Evolutionary conservation across 768 basidiomycete genomes (phyloP).

Genomic region (Chalciporus sphaerocephalus): DNA sequence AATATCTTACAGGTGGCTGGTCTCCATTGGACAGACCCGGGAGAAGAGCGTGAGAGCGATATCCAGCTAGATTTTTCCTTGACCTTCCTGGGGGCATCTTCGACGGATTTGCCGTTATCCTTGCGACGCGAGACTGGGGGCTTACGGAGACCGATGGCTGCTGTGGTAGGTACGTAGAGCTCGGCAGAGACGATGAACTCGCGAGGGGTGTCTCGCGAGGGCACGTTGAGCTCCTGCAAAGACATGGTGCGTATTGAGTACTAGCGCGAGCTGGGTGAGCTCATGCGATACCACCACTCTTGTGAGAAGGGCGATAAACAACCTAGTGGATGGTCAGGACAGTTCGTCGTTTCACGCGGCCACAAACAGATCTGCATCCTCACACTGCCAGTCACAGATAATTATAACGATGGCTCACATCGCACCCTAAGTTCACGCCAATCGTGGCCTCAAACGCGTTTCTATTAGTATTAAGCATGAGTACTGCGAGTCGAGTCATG

Average conservation of each 20-base stretch:
- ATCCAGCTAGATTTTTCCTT: constrained; percentile 78
- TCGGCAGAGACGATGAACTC: constrained; percentile 64
- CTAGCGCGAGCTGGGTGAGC: constrained; percentile 10
- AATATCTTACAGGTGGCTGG: constrained; percentile 64
- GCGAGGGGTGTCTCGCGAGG: constrained; percentile 18
- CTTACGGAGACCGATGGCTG: constrained; percentile 52
- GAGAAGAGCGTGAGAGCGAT: constrained; percentile 47
- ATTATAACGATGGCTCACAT: too few species aligned
- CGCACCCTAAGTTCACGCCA: too few species aligned
- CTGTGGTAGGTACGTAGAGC: constrained; percentile 54
- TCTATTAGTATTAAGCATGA: neutral
- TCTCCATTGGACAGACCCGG: constrained; percentile 63
- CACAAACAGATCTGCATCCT: too few species aligned
- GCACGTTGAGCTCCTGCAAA: neutral
- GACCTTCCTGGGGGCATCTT: constrained; percentile 48
- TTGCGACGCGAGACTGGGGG: constrained; percentile 47
- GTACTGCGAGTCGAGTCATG: constrained; percentile 7
- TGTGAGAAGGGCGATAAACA: too few species aligned
- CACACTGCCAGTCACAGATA: too few species aligned
- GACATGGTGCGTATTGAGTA: constrained; percentile 6
- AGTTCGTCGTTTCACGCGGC: too few species aligned
- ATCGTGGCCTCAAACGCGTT: neutral
- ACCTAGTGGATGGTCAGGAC: too few species aligned
- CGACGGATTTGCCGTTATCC: constrained; percentile 34
- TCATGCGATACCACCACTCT: neutral